Percentiles rank a stretch among this genome's conserved stretches.
Evolutionary conservation across 208 protist genomes (phyloP).

Genomic region (Acanthamoeba royreba): DNA sequence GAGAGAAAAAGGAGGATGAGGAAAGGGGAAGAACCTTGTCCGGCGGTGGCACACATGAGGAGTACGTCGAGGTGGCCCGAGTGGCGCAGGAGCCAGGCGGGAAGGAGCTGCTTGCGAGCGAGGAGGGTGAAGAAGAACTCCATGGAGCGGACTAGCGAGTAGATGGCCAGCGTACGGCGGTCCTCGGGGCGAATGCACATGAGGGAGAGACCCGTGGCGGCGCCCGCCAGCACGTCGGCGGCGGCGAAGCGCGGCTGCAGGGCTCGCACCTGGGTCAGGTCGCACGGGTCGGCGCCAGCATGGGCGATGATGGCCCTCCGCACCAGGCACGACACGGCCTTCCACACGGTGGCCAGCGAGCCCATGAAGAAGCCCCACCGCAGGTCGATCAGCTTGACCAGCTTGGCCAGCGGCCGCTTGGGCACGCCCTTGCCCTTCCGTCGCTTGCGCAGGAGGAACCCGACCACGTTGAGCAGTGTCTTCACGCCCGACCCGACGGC

Average conservation of each 20-base stretch:
- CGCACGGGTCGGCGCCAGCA: background rate
- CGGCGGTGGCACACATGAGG: constrained; percentile 20
- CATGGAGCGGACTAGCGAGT: constrained; percentile 18
- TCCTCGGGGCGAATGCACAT: background rate
- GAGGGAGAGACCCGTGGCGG: background rate
- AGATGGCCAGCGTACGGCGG: background rate
- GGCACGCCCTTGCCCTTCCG: constrained; percentile 8
- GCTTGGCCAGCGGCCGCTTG: background rate
- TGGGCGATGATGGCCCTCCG: background rate
- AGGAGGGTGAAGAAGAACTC: constrained; percentile 11
- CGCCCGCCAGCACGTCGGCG: background rate
- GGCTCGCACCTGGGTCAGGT: background rate
- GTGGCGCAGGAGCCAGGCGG: background rate
- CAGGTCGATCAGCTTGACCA: background rate
- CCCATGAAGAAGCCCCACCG: constrained; percentile 40
- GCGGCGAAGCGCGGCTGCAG: background rate
- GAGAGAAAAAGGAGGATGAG: background rate
- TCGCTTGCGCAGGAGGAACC: background rate
- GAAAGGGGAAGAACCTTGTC: background rate
- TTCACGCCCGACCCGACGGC: background rate
- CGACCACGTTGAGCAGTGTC: constrained; percentile 15
- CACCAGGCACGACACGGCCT: background rate
- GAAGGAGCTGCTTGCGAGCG: background rate
- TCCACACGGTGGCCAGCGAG: constrained; percentile 2
- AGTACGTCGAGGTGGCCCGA: background rate